These are phyloP conservation scores for Cystobasidiopsis lactophilus DNA, from an alignment of 768 basidiomycete species.

Conservation along the genomic window DNA sequence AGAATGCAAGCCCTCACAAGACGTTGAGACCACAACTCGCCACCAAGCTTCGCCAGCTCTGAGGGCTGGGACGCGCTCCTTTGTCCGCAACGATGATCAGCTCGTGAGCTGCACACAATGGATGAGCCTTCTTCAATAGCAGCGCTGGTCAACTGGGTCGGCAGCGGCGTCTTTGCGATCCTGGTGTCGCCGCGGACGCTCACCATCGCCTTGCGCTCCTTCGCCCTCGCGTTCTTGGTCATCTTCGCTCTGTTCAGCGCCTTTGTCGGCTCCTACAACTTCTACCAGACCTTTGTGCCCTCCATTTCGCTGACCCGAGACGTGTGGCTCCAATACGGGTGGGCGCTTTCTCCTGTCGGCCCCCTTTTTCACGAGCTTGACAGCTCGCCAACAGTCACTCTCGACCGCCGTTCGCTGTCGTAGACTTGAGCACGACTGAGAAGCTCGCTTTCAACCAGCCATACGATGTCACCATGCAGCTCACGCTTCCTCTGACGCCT, in stretches of 20 bases:
- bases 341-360: neutral
- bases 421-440: neutral
- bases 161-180: neutral
- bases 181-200: neutral
- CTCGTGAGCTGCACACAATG: no score
- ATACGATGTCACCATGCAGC: neutral
- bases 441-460: neutral
- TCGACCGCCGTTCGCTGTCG: conserved; percentile 1
- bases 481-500: neutral
- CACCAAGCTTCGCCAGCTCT: no score
- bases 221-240: neutral
- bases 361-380: neutral
- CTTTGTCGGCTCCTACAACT: neutral
- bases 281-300: neutral
- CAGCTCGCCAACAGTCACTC: neutral
- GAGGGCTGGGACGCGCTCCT: no score
- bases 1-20: no score
- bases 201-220: neutral
- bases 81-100: no score
- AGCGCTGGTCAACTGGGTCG: no score
- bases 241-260: neutral
- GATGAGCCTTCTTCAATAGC: no score
- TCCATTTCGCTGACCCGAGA: neutral
- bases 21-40: no score
- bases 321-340: neutral